Percentiles rank a stretch among this genome's conserved stretches.
Evolutionary conservation across 2,329 filamentous ascomycete species (phyloP).

Genomic region (Aspergillus ruber): DNA sequence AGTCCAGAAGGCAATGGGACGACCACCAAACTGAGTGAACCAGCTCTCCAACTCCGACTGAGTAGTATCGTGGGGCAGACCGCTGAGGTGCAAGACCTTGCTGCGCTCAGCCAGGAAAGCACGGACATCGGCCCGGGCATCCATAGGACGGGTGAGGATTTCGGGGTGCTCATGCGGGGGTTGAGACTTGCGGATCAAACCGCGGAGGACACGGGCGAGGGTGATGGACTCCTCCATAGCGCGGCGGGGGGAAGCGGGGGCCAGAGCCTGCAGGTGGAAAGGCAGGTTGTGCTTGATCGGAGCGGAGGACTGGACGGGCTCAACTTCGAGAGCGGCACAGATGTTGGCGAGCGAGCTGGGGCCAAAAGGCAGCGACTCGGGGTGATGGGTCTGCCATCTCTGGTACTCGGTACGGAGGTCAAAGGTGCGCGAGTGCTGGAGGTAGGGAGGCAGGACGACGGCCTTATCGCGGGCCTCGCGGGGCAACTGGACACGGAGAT

Average conservation of each 20-base stretch:
- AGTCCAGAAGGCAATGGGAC: conserved; percentile 98
- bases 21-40: conserved; percentile 98
- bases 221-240: conserved; percentile 98
- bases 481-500: conserved; percentile 92
- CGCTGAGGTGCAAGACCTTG: conserved; percentile 97
- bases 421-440: conserved; percentile 96
- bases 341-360: conserved; percentile 95
- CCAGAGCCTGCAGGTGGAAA: conserved; percentile 93
- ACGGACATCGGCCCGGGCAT: conserved; percentile 90
- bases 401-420: conserved; percentile 97
- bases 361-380: conserved; percentile 92
- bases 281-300: conserved; percentile 98
- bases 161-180: conserved; percentile 89
- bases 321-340: conserved; percentile 94
- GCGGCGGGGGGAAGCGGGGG: conserved; percentile 87
- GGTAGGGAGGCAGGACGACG: conserved; percentile 89
- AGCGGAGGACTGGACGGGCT: conserved; percentile 93
- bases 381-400: conserved; percentile 96
- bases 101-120: conserved; percentile 94
- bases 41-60: conserved; percentile 98
- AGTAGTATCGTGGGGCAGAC: conserved; percentile 93
- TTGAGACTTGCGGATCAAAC: conserved; percentile 92
- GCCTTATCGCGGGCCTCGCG: conserved; percentile 97
- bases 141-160: conserved; percentile 90
- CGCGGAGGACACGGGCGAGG: conserved; percentile 81